Evolutionary conservation across 2,329 filamentous ascomycete genomes (phyloP).

Genomic region (Aspergillus ochraceus): DNA sequence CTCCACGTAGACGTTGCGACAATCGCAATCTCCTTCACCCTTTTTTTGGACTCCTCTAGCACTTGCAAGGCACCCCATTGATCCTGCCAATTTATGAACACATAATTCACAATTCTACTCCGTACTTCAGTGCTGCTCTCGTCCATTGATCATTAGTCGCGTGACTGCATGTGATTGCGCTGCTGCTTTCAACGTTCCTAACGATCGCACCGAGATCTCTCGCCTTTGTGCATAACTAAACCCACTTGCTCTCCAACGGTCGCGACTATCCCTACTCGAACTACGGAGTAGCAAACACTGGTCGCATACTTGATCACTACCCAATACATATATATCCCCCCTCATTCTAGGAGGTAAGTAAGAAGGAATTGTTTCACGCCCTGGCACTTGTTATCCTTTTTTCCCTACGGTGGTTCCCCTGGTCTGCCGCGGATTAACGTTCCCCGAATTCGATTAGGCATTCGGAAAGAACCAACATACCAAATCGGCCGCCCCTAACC

Average conservation of each 20-base stretch:
- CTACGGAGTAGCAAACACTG: background rate
- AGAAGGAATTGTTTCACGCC: background rate
- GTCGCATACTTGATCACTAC: background rate
- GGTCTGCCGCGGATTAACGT: slow-evolving; percentile 22
- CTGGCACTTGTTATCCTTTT: background rate
- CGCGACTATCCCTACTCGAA: background rate
- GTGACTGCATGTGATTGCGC: background rate
- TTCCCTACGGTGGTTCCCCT: background rate
- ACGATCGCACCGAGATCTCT: background rate
- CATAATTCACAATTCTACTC: background rate
- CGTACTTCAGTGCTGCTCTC: background rate
- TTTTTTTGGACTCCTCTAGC: background rate
- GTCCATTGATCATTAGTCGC: background rate
- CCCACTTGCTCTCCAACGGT: background rate
- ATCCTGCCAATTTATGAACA: background rate
- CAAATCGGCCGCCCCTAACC: slow-evolving; percentile 19
- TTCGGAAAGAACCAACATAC: slow-evolving; percentile 23
- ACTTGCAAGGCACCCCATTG: background rate
- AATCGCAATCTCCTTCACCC: background rate
- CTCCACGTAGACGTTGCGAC: too few species aligned
- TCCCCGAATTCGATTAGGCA: slow-evolving; percentile 21
- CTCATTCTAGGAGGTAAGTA: background rate
- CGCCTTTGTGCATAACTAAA: background rate
- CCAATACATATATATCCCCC: background rate
- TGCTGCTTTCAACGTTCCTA: background rate